These are phyloP conservation scores for Symbiodinium pilosum DNA, from an alignment of 73 alveolate species.

Conservation along the genomic window DNA sequence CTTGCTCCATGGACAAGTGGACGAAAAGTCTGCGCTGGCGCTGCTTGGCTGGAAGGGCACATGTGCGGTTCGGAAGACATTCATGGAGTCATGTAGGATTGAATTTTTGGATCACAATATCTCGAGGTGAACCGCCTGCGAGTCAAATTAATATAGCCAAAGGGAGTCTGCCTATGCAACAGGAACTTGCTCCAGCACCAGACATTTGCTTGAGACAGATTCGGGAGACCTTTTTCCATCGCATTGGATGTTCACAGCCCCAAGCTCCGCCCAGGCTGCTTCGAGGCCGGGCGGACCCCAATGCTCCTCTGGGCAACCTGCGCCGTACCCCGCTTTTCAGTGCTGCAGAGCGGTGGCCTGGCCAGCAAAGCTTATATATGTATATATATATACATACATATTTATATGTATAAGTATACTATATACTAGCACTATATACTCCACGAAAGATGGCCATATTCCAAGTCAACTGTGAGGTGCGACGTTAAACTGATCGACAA, in stretches of 20 bases:
- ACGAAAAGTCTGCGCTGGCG: slow-evolving; percentile 60
- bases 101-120: too few species aligned
- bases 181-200: too few species aligned
- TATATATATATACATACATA: not conserved
- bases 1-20: not conserved
- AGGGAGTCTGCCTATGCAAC: too few species aligned
- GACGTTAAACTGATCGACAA: slow-evolving; percentile 59
- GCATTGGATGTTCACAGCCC: too few species aligned
- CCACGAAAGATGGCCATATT: not conserved
- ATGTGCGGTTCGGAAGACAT: too few species aligned
- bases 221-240: too few species aligned
- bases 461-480: slow-evolving; percentile 11
- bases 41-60: slow-evolving; percentile 23
- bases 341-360: slow-evolving; percentile 50
- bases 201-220: too few species aligned
- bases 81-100: too few species aligned
- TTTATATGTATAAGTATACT: too few species aligned
- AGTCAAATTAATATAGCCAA: too few species aligned
- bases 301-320: slow-evolving; percentile 6
- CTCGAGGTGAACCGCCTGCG: too few species aligned
- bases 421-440: not conserved
- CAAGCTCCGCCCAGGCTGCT: slow-evolving; percentile 5
- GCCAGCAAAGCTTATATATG: not conserved
- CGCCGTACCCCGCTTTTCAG: slow-evolving; percentile 39
- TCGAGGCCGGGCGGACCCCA: slow-evolving; percentile 45